These are phyloP conservation scores for Calonectria montana DNA, from an alignment of 2,329 filamentous ascomycete species.

Conservation along the genomic window DNA sequence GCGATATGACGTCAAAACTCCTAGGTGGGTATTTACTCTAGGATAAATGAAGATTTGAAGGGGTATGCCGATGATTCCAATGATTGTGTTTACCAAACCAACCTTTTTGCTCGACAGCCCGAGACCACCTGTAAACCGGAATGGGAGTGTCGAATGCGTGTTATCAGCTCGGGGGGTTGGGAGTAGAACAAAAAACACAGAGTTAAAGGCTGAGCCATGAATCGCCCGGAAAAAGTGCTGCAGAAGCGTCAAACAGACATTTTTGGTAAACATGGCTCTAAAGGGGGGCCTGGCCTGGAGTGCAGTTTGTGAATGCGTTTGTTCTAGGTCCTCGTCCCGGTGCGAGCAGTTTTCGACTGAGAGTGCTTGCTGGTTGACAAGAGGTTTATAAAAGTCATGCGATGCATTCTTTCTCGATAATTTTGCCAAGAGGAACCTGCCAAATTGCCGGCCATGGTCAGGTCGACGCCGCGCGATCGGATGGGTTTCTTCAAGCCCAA, in stretches of 20 bases:
- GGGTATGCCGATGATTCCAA: constrained; percentile 38
- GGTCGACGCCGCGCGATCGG: constrained; percentile 12
- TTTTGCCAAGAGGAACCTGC: constrained; percentile 12
- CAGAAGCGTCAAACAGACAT: constrained; percentile 30
- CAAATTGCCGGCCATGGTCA: constrained; percentile 23
- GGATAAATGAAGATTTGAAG: constrained; percentile 39
- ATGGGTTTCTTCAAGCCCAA: constrained; percentile 40
- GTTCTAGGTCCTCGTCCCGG: background rate
- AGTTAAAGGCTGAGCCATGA: constrained; percentile 35
- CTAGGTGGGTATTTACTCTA: constrained; percentile 26
- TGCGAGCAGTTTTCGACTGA: background rate
- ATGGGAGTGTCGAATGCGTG: constrained; percentile 15
- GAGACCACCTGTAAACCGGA: constrained; percentile 38
- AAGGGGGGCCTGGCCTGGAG: constrained; percentile 12
- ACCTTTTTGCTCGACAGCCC: constrained; percentile 38
- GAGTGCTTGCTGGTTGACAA: background rate
- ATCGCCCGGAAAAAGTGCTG: constrained; percentile 24
- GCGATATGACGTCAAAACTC: constrained; percentile 32
- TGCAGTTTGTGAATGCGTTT: background rate
- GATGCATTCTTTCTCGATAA: background rate
- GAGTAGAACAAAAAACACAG: constrained; percentile 36
- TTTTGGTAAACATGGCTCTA: constrained; percentile 28
- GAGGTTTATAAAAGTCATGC: background rate
- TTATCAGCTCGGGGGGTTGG: constrained; percentile 26
- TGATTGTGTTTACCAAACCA: constrained; percentile 39